phyloP scores from a whole-genome alignment of 345 rosid species.

The Arabidopsis arenosa region DNA sequence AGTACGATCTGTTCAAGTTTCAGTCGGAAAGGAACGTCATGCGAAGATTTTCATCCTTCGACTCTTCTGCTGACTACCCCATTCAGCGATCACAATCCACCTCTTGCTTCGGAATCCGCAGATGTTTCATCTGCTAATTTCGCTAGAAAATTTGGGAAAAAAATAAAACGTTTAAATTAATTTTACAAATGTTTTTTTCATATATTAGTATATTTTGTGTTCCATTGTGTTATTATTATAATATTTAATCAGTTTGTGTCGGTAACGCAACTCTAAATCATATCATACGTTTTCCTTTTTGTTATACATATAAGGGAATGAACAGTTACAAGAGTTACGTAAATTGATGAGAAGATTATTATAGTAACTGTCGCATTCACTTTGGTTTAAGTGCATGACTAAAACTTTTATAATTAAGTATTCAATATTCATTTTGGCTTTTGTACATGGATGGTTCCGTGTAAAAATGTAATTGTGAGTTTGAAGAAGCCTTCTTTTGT shows the following conservation, averaged over 20 bases:
- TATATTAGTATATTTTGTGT: neutral
- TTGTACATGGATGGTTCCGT: conserved; percentile 21
- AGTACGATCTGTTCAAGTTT: conserved; percentile 39
- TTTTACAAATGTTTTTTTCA: neutral
- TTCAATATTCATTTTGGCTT: neutral
- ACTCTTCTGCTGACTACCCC: conserved; percentile 29
- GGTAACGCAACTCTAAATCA: conserved; percentile 19
- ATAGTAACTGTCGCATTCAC: conserved; percentile 10
- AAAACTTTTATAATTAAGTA: conserved; percentile 6
- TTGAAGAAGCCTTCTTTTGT: conserved; percentile 19
- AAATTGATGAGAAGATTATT: conserved; percentile 18
- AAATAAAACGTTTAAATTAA: conserved; percentile 22
- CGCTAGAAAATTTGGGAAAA: neutral
- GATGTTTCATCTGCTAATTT: conserved; percentile 29
- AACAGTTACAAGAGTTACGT: conserved; percentile 4
- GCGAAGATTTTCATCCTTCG: conserved; percentile 36
- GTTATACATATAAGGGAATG: conserved; percentile 3
- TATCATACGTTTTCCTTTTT: conserved; percentile 11
- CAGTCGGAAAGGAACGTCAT: conserved; percentile 29
- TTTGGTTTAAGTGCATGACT: conserved; percentile 13
- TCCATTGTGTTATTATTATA: neutral
- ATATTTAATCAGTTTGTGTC: conserved; percentile 21
- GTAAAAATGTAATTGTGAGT: conserved; percentile 15
- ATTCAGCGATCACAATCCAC: conserved; percentile 32
- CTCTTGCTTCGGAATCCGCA: conserved; percentile 36